These are phyloP conservation scores for Mallotus japonicus DNA, from an alignment of 441 rosid genomes.

Conservation along the genomic window DNA sequence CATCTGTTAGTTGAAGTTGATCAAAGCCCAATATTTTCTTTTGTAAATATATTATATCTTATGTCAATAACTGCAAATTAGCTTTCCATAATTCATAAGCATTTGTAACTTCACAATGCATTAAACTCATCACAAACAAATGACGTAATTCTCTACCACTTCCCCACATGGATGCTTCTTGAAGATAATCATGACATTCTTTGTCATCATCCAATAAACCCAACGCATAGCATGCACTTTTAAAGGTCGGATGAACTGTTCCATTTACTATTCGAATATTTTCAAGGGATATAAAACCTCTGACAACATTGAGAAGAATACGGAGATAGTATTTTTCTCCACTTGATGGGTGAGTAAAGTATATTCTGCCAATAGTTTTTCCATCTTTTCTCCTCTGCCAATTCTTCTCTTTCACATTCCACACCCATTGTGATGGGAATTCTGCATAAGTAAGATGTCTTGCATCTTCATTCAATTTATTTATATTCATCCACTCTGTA, in stretches of 20 bases:
- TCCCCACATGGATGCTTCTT: neutral
- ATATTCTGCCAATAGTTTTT: neutral
- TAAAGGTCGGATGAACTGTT: neutral
- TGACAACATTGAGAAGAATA: neutral
- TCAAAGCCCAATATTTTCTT: neutral
- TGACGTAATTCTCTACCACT: neutral
- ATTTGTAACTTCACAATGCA: neutral
- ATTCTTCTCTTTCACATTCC: neutral
- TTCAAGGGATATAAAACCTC: neutral
- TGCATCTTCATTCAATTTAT: neutral
- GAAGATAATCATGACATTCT: neutral
- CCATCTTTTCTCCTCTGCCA: neutral
- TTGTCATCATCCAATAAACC: conserved; percentile 1
- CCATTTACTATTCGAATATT: neutral
- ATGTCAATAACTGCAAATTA: neutral
- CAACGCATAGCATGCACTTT: neutral
- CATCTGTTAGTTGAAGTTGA: neutral
- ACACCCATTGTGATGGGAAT: conserved; percentile 7
- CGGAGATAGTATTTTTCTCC: conserved; percentile 2
- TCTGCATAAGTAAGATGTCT: neutral
- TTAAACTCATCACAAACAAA: neutral
- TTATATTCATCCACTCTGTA: conserved; percentile 18
- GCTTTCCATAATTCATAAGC: neutral
- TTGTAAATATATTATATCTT: no score
- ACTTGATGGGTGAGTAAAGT: neutral